Conservation (phyloP, 768 basidiomycete species). For the Galerina marginata region DNA sequence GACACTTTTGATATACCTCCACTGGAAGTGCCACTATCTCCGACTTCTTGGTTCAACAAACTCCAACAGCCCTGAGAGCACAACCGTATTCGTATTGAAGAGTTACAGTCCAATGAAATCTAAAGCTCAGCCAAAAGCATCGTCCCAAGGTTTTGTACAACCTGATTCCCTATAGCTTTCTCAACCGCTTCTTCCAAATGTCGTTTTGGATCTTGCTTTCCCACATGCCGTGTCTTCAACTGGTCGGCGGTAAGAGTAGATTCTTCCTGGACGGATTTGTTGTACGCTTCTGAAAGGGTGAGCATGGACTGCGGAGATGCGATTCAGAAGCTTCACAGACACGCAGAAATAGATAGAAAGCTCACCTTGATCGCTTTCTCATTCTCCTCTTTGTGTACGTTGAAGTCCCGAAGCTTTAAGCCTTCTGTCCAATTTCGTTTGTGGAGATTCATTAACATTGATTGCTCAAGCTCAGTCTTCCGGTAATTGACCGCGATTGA, state of each 20-base stretch:
- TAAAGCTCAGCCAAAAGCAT: constrained; percentile 94
- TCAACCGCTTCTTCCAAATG: constrained; percentile 98
- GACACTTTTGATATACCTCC: constrained; percentile 5
- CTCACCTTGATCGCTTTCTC: constrained; percentile 94
- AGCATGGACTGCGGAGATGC: constrained; percentile 79
- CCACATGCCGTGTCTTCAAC: constrained; percentile 96
- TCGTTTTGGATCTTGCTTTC: constrained; percentile 97
- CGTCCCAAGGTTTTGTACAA: constrained; percentile 93
- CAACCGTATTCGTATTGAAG: constrained; percentile 9
- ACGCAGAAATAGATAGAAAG: constrained; percentile 6
- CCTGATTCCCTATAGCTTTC: constrained; percentile 97
- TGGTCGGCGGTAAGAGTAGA: constrained; percentile 93
- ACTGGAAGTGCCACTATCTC: constrained; percentile 19
- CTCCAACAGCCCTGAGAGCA: background rate
- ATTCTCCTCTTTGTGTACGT: constrained; percentile 84
- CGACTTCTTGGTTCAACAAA: constrained; percentile 9
- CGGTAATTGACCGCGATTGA: constrained; percentile 97
- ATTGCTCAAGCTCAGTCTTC: constrained; percentile 97
- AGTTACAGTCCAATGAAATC: constrained; percentile 27
- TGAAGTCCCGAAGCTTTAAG: constrained; percentile 88
- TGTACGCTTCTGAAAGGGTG: constrained; percentile 89
- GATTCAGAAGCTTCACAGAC: constrained; percentile 19
- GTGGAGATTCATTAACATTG: constrained; percentile 99
- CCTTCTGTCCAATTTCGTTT: constrained; percentile 99
- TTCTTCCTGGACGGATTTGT: constrained; percentile 98